These are phyloP conservation scores for Ceratocystis alfenasii DNA, from an alignment of 2,329 filamentous ascomycete genomes.

Conservation along the genomic window DNA sequence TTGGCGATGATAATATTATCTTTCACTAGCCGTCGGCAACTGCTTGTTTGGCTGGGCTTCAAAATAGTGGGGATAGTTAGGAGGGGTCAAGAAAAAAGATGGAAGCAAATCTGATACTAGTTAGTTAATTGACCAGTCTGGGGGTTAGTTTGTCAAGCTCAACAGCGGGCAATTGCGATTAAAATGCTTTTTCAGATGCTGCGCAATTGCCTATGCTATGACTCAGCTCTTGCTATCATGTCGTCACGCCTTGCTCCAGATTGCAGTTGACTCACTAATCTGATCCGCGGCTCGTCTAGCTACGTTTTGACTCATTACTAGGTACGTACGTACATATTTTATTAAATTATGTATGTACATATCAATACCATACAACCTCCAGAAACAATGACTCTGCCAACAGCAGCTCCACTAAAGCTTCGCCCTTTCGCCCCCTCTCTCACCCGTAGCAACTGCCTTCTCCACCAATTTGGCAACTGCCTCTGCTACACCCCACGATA, in stretches of 20 bases:
- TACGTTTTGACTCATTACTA: background rate
- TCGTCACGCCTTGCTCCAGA: background rate
- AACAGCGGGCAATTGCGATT: background rate
- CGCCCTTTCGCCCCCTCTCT: background rate
- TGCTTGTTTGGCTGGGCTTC: no score
- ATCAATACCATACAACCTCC: background rate
- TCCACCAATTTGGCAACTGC: constrained; percentile 35
- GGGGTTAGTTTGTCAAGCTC: background rate
- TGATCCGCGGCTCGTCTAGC: background rate
- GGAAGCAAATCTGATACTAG: background rate
- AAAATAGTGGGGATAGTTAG: no score
- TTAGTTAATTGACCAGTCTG: no score
- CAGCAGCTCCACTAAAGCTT: constrained; percentile 5
- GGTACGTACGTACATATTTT: no score
- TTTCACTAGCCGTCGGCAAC: no score
- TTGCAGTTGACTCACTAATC: background rate
- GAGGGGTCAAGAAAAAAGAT: background rate
- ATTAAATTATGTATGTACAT: no score
- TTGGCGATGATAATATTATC: no score
- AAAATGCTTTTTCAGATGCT: background rate
- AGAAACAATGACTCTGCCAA: background rate
- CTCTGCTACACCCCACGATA: constrained; percentile 48
- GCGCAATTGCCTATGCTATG: background rate
- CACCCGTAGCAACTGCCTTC: background rate
- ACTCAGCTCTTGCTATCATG: background rate